Evolutionary conservation across 2,329 filamentous ascomycete species (phyloP).

Genomic region (Trichophyton simii): DNA sequence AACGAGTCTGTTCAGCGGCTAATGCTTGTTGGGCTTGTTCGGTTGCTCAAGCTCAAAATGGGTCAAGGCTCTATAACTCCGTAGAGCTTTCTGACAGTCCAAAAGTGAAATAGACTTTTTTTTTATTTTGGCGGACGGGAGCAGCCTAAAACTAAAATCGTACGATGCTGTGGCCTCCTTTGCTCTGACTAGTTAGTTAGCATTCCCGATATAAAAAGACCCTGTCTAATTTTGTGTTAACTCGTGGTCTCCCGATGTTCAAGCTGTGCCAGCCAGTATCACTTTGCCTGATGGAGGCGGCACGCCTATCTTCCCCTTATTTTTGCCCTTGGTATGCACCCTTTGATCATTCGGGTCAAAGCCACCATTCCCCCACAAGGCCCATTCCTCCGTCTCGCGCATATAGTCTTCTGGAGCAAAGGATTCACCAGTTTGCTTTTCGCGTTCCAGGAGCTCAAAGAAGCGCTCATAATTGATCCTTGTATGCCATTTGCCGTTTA

Average conservation of each 20-base stretch:
- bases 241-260: neutral
- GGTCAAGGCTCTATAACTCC: too few species aligned
- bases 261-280: neutral
- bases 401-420: constrained; percentile 89
- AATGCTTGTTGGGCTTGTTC: too few species aligned
- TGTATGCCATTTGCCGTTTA: constrained; percentile 75
- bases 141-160: too few species aligned
- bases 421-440: constrained; percentile 43
- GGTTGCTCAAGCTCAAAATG: too few species aligned
- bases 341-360: constrained; percentile 85
- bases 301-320: constrained; percentile 15
- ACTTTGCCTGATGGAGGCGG: neutral
- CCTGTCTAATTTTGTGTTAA: neutral
- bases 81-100: too few species aligned
- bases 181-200: neutral
- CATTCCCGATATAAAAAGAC: neutral
- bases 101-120: neutral
- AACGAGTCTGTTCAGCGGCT: too few species aligned
- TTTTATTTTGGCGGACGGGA: neutral
- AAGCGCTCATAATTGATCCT: constrained; percentile 82
- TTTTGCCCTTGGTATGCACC: constrained; percentile 71
- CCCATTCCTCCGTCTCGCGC: constrained; percentile 83
- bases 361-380: constrained; percentile 83
- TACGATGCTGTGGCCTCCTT: too few species aligned
- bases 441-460: constrained; percentile 67